Evolutionary conservation across 1,284 basidiomycete genomes (phyloP).

Genomic region (Inonotus obliquus): DNA sequence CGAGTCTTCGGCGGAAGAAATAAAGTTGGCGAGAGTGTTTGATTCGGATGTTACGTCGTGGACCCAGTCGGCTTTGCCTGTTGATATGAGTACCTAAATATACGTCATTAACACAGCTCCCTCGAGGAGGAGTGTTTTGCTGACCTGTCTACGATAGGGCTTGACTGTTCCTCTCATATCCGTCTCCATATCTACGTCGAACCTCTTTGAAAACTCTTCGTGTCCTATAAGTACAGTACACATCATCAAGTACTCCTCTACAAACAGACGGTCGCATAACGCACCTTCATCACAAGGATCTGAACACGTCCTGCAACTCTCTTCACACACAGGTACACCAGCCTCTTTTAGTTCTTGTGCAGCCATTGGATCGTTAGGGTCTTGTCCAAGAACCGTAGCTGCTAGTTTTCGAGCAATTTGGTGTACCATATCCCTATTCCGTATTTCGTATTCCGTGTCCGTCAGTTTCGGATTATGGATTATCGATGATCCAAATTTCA

Average conservation of each 20-base stretch:
- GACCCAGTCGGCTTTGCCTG: constrained; percentile 84
- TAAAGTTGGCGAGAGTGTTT: constrained; percentile 62
- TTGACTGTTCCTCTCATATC: constrained; percentile 80
- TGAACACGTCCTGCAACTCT: constrained; percentile 70
- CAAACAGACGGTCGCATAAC: constrained; percentile 7
- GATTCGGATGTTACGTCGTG: constrained; percentile 66
- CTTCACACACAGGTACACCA: constrained; percentile 63
- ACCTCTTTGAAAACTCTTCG: constrained; percentile 63
- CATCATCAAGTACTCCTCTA: constrained; percentile 19
- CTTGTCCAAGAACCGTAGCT: constrained; percentile 5
- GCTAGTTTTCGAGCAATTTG: constrained; percentile 10
- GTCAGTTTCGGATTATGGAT: no score
- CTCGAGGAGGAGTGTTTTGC: constrained; percentile 21
- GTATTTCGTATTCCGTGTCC: constrained; percentile 4
- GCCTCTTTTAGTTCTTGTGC: constrained; percentile 34
- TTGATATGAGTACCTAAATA: constrained; percentile 78
- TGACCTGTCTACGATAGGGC: constrained; percentile 74
- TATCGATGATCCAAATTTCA: no score
- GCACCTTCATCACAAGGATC: constrained; percentile 74
- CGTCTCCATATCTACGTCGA: constrained; percentile 73
- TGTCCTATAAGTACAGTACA: constrained; percentile 46
- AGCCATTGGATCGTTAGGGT: constrained; percentile 9
- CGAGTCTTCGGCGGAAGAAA: constrained; percentile 35
- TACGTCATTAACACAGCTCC: not conserved
- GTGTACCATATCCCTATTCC: no score